Evolutionary conservation across 1,284 basidiomycete genomes (phyloP).

Genomic region (Cutaneotrichosporon curvatum): DNA sequence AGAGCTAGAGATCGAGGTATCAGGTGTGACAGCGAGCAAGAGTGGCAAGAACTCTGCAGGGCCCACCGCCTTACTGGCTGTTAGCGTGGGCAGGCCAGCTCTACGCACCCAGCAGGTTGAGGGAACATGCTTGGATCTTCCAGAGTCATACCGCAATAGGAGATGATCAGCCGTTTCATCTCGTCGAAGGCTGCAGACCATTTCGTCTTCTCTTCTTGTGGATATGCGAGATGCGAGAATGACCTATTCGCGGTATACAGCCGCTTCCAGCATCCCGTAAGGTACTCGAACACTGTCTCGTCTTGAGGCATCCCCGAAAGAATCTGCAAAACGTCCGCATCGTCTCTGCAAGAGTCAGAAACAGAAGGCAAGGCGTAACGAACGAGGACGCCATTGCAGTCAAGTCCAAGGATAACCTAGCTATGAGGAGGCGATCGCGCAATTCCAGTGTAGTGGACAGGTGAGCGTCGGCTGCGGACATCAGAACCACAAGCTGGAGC

Average conservation of each 20-base stretch:
- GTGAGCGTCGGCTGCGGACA: conserved; percentile 10
- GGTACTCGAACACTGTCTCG: conserved; percentile 83
- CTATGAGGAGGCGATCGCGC: conserved; percentile 63
- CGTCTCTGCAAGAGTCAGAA: conserved; percentile 53
- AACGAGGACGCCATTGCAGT: conserved; percentile 53
- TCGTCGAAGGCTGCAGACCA: conserved; percentile 63
- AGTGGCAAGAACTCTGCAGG: conserved; percentile 67
- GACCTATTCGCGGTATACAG: conserved; percentile 56
- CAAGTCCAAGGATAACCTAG: conserved; percentile 76
- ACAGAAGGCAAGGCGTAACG: not conserved
- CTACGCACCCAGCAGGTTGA: conserved; percentile 63
- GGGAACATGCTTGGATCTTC: conserved; percentile 91
- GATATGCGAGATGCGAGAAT: conserved; percentile 59
- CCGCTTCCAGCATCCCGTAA: conserved; percentile 86
- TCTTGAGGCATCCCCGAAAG: conserved; percentile 68
- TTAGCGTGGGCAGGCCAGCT: not conserved
- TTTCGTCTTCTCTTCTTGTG: conserved; percentile 56
- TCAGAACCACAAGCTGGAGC: not conserved
- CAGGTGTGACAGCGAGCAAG: conserved; percentile 60
- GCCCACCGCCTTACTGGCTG: conserved; percentile 58
- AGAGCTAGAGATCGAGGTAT: conserved; percentile 44
- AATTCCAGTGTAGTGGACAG: conserved; percentile 35
- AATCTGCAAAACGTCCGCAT: conserved; percentile 69
- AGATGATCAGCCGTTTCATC: conserved; percentile 70
- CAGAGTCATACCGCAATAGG: conserved; percentile 80